Base-by-base conservation (phyloP, 306 rosid genomes). In the Begonia fuchsioides region DNA sequence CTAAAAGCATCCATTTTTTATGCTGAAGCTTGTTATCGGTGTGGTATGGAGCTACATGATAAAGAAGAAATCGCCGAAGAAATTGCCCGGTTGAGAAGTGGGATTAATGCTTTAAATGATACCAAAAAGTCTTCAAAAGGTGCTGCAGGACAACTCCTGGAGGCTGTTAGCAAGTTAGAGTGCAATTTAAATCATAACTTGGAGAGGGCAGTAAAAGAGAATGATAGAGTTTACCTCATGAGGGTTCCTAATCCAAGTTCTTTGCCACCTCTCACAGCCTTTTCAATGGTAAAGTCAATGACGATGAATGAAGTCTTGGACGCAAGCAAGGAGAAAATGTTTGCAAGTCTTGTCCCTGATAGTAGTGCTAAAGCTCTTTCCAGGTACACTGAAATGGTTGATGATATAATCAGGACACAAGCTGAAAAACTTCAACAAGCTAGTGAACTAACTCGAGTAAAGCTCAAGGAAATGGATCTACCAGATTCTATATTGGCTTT, bases 391-490 rank as follows among this genome's bases (percentile, higher is more conserved):
- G 98, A 90, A 70, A 82, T 90, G 92, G 96, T 82, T 10, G 98
- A 90, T 50, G 81, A 75, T 11, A 71, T 90, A 59, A 90, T 90
- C 61, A 80, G 98, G 68, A 77, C 81, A 13, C 96, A 90, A 53
- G 94, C 98, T 58, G 98, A 90, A 56, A 90, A 90, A 52, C 64
- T 90, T 56, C 95, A 90, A 71, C 87, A 82, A 61, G 98, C 98
- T 50, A 90, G 98, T 47, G 98, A 90, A 65, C 76, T 90, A 20
- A 90, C 98, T 44, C 74, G 96, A 50, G 94, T 90, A 18, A 79
- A 77, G 85, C 96, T 90, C 14, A 90, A 85, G 92, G 96, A 90
- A 62, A 85, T 90, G 96, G 98, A 90, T 51, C 79, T 90, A 56
- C 96, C 98, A 0, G 98, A 90, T 51, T 90, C 95, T 47, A 82